Evolutionary conservation across 495 filamentous ascomycete genomes (phyloP).

Genomic region (Xylaria curta): DNA sequence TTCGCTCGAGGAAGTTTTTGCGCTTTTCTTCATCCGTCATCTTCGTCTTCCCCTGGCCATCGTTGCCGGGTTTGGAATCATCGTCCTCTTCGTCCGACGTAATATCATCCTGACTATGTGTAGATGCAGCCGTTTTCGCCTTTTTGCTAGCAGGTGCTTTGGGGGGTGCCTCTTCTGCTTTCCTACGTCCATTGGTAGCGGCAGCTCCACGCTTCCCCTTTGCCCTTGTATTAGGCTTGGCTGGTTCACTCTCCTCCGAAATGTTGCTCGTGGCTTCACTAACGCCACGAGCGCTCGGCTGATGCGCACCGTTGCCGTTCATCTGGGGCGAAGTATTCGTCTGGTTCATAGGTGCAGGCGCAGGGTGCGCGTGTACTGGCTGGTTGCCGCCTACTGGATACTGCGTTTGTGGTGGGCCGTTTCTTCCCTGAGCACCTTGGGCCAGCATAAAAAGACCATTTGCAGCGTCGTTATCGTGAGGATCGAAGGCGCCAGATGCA

Average conservation of each 20-base stretch:
- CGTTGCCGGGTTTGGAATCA: conserved; percentile 53
- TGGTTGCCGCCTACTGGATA: conserved; percentile 59
- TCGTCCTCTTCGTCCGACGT: conserved; percentile 54
- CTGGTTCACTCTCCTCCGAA: conserved; percentile 76
- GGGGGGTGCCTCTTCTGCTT: conserved; percentile 74
- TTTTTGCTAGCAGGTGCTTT: conserved; percentile 77
- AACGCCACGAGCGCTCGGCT: conserved; percentile 56
- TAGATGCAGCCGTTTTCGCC: conserved; percentile 57
- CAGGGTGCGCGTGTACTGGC: conserved; percentile 46
- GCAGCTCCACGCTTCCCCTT: conserved; percentile 69
- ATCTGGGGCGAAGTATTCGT: conserved; percentile 59
- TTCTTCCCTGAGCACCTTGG: conserved; percentile 72
- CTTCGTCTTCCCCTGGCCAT: conserved; percentile 65
- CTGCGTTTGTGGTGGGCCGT: conserved; percentile 61
- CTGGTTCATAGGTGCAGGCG: conserved; percentile 43
- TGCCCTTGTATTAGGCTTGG: conserved; percentile 64
- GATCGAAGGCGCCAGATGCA: conserved; percentile 69
- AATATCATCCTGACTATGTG: conserved; percentile 26
- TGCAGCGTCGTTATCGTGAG: conserved; percentile 93
- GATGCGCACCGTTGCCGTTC: conserved; percentile 52
- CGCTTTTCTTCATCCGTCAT: conserved; percentile 99
- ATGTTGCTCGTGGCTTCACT: conserved; percentile 74
- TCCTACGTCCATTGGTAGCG: conserved; percentile 69
- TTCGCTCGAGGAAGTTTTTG: conserved; percentile 96
- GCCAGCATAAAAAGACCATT: conserved; percentile 94